Evolutionary conservation across 352 stramenopile genomes (phyloP).

Genomic region (Pythium guiyangense): DNA sequence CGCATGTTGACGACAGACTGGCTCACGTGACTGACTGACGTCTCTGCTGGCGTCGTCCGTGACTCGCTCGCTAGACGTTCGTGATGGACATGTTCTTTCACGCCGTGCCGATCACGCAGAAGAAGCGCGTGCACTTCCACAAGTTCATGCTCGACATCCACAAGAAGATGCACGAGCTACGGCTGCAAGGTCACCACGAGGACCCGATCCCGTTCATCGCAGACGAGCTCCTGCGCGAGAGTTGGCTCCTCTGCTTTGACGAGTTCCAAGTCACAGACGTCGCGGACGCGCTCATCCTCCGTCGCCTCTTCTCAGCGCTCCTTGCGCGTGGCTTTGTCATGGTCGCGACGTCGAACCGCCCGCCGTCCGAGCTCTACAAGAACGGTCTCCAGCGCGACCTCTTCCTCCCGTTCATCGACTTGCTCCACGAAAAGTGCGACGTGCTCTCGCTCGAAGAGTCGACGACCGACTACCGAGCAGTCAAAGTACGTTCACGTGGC

Average conservation of each 20-base stretch:
- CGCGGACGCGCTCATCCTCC: constrained; percentile 95
- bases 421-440: constrained; percentile 87
- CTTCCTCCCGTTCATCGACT: constrained; percentile 96
- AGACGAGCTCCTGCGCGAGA: constrained; percentile 78
- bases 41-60: no score
- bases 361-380: constrained; percentile 94
- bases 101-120: constrained; percentile 59
- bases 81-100: constrained; percentile 98
- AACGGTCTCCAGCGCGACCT: constrained; percentile 94
- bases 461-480: constrained; percentile 75
- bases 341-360: constrained; percentile 95
- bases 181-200: constrained; percentile 77
- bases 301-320: constrained; percentile 90
- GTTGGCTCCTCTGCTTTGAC: constrained; percentile 96
- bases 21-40: neutral
- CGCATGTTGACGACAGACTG: neutral
- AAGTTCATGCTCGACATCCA: constrained; percentile 98
- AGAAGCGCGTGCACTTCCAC: constrained; percentile 96
- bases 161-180: constrained; percentile 91
- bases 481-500: constrained; percentile 31
- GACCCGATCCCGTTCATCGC: constrained; percentile 85
- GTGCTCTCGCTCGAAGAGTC: constrained; percentile 76
- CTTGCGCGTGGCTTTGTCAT: constrained; percentile 91
- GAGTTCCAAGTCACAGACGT: constrained; percentile 99
- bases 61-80: constrained; percentile 69